These are phyloP conservation scores for Aspergillus ochraceus DNA, from an alignment of 2,329 filamentous ascomycete species.

Conservation along the genomic window DNA sequence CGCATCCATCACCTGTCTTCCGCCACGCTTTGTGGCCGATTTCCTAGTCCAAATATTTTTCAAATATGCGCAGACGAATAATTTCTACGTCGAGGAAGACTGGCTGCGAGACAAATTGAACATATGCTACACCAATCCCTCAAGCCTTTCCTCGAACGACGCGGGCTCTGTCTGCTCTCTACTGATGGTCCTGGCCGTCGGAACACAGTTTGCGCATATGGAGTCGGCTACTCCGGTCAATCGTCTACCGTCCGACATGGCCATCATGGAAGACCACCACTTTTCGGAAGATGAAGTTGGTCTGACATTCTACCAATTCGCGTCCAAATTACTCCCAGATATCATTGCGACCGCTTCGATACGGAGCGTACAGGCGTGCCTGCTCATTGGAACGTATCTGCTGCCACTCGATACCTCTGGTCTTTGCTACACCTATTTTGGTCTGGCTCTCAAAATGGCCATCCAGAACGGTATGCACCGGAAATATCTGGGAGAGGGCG, in stretches of 20 bases:
- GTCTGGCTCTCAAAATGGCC: constrained; percentile 56
- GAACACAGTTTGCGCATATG: constrained; percentile 47
- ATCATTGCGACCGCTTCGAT: constrained; percentile 58
- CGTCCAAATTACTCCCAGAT: constrained; percentile 56
- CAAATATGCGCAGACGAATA: constrained; percentile 46
- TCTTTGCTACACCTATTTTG: constrained; percentile 58
- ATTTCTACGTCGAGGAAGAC: constrained; percentile 45
- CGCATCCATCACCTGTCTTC: constrained; percentile 40
- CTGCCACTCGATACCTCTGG: constrained; percentile 58
- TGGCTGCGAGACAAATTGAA: constrained; percentile 43
- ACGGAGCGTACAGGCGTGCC: constrained; percentile 59
- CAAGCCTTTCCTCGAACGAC: constrained; percentile 37
- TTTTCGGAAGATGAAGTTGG: constrained; percentile 56
- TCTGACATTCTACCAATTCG: constrained; percentile 58
- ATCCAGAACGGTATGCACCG: constrained; percentile 64
- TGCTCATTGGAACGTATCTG: constrained; percentile 57
- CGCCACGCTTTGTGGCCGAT: constrained; percentile 45
- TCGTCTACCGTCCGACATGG: constrained; percentile 24
- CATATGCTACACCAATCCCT: constrained; percentile 38
- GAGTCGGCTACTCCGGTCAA: constrained; percentile 40
- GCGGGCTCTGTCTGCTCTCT: constrained; percentile 43
- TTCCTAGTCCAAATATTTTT: constrained; percentile 46
- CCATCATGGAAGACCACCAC: constrained; percentile 32
- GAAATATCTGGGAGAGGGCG: constrained; percentile 48
- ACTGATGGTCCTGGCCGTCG: constrained; percentile 45